phyloP scores from a whole-genome alignment of 805 yeast genomes.

The Wickerhamiella occidentalis region DNA sequence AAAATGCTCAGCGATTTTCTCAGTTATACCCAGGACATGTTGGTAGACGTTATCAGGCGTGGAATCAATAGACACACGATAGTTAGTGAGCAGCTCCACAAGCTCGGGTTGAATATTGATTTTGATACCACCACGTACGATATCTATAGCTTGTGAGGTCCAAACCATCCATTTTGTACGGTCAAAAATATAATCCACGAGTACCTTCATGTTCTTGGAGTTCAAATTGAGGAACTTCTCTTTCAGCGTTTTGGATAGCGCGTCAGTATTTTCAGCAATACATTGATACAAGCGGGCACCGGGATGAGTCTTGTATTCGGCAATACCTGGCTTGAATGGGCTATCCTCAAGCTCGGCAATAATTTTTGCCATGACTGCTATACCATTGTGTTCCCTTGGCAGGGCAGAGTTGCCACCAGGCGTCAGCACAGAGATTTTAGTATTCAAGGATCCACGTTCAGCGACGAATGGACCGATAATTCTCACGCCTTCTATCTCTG shows the following conservation, averaged over 20 bases:
- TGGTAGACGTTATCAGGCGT: constrained; percentile 33
- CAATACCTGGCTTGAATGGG: constrained; percentile 29
- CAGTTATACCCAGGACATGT: constrained; percentile 30
- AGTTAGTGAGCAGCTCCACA: constrained; percentile 43
- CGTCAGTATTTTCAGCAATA: constrained; percentile 40
- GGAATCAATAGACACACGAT: constrained; percentile 51
- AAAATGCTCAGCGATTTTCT: constrained; percentile 33
- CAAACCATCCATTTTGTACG: constrained; percentile 34
- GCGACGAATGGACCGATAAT: constrained; percentile 45
- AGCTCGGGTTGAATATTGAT: constrained; percentile 65
- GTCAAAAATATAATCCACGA: constrained; percentile 8
- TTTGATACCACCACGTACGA: constrained; percentile 60
- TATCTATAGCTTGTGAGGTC: constrained; percentile 60
- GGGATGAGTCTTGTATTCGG: constrained; percentile 31
- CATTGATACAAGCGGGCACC: constrained; percentile 42
- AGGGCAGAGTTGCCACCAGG: constrained; percentile 72
- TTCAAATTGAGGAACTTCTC: constrained; percentile 8
- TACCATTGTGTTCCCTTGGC: constrained; percentile 74
- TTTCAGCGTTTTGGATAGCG: constrained; percentile 24
- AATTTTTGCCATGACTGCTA: constrained; percentile 58
- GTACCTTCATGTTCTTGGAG: not conserved
- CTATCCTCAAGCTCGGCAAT: constrained; percentile 43
- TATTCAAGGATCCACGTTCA: constrained; percentile 50
- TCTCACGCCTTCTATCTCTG: constrained; percentile 34
- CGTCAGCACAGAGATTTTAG: constrained; percentile 38